Base-by-base conservation (phyloP, 768 basidiomycete species). In the Punctularia strigosozonata region DNA sequence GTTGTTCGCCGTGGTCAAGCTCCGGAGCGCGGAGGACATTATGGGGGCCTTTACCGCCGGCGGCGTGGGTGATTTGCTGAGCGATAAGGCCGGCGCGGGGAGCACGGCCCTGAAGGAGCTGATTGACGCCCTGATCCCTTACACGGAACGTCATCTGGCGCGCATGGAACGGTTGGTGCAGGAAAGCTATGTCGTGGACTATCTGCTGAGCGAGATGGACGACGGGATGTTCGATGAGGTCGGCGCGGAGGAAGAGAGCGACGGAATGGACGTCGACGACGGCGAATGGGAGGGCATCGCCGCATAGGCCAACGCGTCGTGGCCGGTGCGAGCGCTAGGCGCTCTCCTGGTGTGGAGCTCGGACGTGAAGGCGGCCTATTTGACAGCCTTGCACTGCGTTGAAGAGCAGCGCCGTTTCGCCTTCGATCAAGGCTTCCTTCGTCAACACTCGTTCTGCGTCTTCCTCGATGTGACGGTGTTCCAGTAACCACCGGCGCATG, bases 111-210 rank as follows among this genome's bases (percentile, higher is more conserved):
- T 86, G 37, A 77, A 76, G 50, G 89, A 95, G 38, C 58, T 94
- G 39, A 59, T 97, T 8, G 87, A 91, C 33, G 82, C 77, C 4
- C 62, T 97, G 39, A 75, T 97, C 37, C 91, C 95, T 8, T 99
- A 98, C 54, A 92, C 92, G 6, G 89, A 94, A 55, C 72, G 95
- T 37, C 95, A 99, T 62, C 73, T 92, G 31, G 62, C 78, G 25
- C 67, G 92, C 48, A 72, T 91, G 56, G 88, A 92, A 42, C 74
- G 77, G 52, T 61, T 95, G 40, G 74, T 95, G 23, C 88, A 95
- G 62, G 95, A 98, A 52, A 95, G 89, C 55, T 98, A 90, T 51
- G 78, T 95, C 45, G 75, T 99, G 40, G 95, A 99, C 55, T 92
- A 85, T 46, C 66, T 90, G 40, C 62, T 90, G 22, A 74, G 73